Evolutionary conservation across 257 asterid species (phyloP).

Genomic region (Salvia splendens): DNA sequence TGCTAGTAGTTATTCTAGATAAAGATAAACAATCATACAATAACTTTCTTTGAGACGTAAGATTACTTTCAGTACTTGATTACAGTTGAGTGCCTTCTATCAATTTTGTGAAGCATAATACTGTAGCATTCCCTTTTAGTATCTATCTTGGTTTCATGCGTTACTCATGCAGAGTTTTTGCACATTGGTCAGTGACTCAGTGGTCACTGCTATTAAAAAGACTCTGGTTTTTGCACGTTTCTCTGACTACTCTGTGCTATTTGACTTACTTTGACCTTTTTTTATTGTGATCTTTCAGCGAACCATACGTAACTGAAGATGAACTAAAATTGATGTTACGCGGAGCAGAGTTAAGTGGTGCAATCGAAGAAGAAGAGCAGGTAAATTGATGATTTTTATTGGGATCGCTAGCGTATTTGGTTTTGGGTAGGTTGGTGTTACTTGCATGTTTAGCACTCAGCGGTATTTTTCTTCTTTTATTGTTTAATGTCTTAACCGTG

Average conservation of each 20-base stretch:
- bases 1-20: slow-evolving; percentile 9
- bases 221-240: slow-evolving; percentile 19
- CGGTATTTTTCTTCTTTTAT: not conserved
- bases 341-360: slow-evolving; percentile 99
- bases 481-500: not conserved
- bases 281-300: slow-evolving; percentile 53
- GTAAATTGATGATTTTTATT: slow-evolving; percentile 40
- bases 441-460: slow-evolving; percentile 14
- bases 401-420: slow-evolving; percentile 20
- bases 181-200: slow-evolving; percentile 3
- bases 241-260: slow-evolving; percentile 5
- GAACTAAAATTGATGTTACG: slow-evolving; percentile 97
- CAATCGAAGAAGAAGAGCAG: slow-evolving; percentile 99
- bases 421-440: slow-evolving; percentile 23
- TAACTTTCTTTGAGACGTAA: slow-evolving; percentile 5
- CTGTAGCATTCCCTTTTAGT: not conserved
- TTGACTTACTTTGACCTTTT: slow-evolving; percentile 27
- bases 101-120: slow-evolving; percentile 14
- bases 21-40: slow-evolving; percentile 10
- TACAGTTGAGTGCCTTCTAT: slow-evolving; percentile 9
- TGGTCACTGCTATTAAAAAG: slow-evolving; percentile 17
- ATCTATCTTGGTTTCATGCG: slow-evolving; percentile 14
- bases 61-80: slow-evolving; percentile 18
- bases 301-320: slow-evolving; percentile 96
- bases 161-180: slow-evolving; percentile 12